Evolutionary conservation across 495 filamentous ascomycete genomes (phyloP), one percentile per base, ranked within the genome.

Genomic region (Staphylotrichum tortipilum): DNA sequence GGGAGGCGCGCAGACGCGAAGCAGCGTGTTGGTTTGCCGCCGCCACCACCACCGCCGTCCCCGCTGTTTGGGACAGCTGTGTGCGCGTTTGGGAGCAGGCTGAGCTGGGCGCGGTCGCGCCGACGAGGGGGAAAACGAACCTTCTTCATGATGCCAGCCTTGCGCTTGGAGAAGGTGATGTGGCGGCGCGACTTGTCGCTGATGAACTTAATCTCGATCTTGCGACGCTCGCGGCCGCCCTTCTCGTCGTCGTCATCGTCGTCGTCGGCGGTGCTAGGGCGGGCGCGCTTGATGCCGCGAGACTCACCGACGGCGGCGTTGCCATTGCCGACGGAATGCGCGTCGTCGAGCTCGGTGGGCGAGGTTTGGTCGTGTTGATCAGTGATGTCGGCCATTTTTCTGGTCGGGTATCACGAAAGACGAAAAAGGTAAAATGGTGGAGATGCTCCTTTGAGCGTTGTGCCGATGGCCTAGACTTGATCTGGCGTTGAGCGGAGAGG

Each of bases 81-180:
- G 44, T 28, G 31, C 42, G 44, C 50, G 49, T 36, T 42, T n/a
- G n/a, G n/a, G n/a, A n/a, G n/a, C n/a, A n/a, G n/a, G n/a, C n/a
- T n/a, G n/a, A n/a, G n/a, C n/a, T n/a, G n/a, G n/a, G n/a, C n/a
- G n/a, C n/a, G n/a, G n/a, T n/a, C n/a, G n/a, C n/a, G 26, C 23
- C 36, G 39, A 29, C 21, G 44, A 36, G 34, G 44, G 36, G 44
- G 44, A 14, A 29, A 44, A 76, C 81, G 54, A 68, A 96, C 92
- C 90, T 99, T 99, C 81, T 99, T 99, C 92, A 99, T 99, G 73
- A 99, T 99, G 62, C 92, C 92, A 50, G 92, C 92, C 79, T 99
- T 99, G 68, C 92, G 89, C 84, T 99, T 99, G 56, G 94, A 97
- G 72, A 99, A 99, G 55, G 92, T 99, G 68, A 99, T 99, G 76